A percentile compares a stretch with the other conserved stretches of the same genome.
phyloP scores from a whole-genome alignment of 1,284 basidiomycete species.

The Nidula niveotomentosa region DNA sequence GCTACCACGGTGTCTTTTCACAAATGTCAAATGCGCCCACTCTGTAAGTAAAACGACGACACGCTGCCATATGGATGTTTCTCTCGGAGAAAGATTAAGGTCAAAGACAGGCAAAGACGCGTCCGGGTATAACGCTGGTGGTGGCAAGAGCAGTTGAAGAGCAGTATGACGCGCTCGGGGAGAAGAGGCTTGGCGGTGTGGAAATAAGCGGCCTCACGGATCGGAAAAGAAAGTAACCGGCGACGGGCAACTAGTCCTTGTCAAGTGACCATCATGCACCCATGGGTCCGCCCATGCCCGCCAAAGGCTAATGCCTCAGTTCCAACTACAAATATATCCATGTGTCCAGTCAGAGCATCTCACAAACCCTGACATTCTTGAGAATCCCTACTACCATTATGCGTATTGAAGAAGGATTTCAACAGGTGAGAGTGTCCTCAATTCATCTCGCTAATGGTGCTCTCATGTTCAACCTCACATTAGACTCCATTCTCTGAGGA shows the following conservation, averaged over 20 bases:
- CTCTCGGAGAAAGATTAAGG: too few relatives aligned
- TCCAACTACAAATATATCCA: too few relatives aligned
- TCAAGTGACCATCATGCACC: neutral
- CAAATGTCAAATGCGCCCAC: conserved; percentile 27
- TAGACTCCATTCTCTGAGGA: conserved; percentile 43
- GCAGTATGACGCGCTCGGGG: too few relatives aligned
- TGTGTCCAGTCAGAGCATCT: too few relatives aligned
- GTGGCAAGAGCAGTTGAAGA: too few relatives aligned
- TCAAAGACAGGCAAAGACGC: too few relatives aligned
- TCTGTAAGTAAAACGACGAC: conserved; percentile 63
- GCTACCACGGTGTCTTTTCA: neutral
- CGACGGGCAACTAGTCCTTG: neutral
- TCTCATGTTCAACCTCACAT: neutral
- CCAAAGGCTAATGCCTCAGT: neutral
- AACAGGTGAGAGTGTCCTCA: conserved; percentile 42
- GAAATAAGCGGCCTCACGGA: too few relatives aligned
- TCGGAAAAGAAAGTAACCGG: neutral
- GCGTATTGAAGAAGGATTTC: conserved; percentile 67
- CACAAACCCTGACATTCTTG: too few relatives aligned
- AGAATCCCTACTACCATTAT: conserved; percentile 27
- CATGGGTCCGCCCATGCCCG: neutral
- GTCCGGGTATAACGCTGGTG: too few relatives aligned
- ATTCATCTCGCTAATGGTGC: neutral
- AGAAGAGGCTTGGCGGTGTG: too few relatives aligned
- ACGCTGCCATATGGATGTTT: conserved; percentile 50